These are phyloP conservation scores for Spergularia azorica DNA, from an alignment of 179 eudicot species.

Conservation along the genomic window DNA sequence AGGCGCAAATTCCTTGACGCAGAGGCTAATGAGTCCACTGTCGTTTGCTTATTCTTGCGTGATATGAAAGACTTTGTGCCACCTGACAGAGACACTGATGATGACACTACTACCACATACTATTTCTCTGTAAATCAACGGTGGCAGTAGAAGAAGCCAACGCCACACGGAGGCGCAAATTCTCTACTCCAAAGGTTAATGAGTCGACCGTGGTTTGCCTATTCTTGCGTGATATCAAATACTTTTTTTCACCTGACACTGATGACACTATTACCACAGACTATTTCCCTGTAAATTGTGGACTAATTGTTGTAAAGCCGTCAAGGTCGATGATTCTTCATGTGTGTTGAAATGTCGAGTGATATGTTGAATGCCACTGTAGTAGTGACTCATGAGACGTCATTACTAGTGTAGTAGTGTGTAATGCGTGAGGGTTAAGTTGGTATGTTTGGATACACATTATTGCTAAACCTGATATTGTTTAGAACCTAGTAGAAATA, in stretches of 20 bases:
- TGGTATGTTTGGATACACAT: not conserved
- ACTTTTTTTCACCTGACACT: no score
- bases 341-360: not conserved
- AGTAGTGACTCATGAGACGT: not conserved
- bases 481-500: no score
- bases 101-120: no score
- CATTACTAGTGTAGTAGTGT: conserved; percentile 15
- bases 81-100: not conserved
- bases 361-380: not conserved
- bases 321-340: not conserved
- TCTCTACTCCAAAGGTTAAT: no score
- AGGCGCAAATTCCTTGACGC: conserved; percentile 51
- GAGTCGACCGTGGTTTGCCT: no score
- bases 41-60: conserved; percentile 59
- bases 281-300: no score
- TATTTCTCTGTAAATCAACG: no score
- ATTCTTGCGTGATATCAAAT: no score
- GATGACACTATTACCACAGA: no score
- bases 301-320: no score
- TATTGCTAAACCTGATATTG: not conserved
- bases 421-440: conserved; percentile 6
- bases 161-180: no score
- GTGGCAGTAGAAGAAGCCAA: no score
- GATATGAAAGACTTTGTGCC: conserved; percentile 1
- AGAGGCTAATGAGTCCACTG: conserved; percentile 70